phyloP scores from a whole-genome alignment of 2,329 filamentous ascomycete genomes.

The Trichoderma citrinoviride region DNA sequence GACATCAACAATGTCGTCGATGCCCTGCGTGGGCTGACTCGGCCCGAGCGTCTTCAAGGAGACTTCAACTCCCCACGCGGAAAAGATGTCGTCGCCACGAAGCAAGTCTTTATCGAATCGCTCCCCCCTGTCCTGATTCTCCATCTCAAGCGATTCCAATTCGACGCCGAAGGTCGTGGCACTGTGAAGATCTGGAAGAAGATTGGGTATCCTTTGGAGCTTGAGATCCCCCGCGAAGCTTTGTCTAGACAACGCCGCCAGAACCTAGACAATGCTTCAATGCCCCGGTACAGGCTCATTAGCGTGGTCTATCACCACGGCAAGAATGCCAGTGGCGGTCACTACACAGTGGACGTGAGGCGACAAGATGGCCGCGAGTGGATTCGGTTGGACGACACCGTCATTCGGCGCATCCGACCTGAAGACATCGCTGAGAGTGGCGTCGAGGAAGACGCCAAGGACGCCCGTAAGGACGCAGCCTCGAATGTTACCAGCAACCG shows the following conservation, averaged over 20 bases:
- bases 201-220: conserved; percentile 87
- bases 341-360: conserved; percentile 96
- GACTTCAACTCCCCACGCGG: conserved; percentile 80
- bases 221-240: conserved; percentile 89
- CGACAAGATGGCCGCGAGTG: conserved; percentile 94
- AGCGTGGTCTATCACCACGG: conserved; percentile 96
- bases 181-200: conserved; percentile 99
- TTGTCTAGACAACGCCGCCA: conserved; percentile 72
- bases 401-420: conserved; percentile 77
- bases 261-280: conserved; percentile 60
- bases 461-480: conserved; percentile 60
- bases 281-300: conserved; percentile 81
- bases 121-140: conserved; percentile 89
- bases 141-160: conserved; percentile 96
- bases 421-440: conserved; percentile 86
- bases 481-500: conserved; percentile 60
- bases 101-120: conserved; percentile 91
- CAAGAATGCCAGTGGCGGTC: conserved; percentile 91
- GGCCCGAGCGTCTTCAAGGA: conserved; percentile 78
- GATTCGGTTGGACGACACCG: conserved; percentile 93
- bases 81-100: conserved; percentile 74
- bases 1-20: conserved; percentile 90
- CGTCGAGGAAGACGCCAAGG: conserved; percentile 69
- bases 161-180: conserved; percentile 73
- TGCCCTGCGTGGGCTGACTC: conserved; percentile 79